phyloP scores from a whole-genome alignment of 1,139 yeast species.

The Maudiozyma humilis region DNA sequence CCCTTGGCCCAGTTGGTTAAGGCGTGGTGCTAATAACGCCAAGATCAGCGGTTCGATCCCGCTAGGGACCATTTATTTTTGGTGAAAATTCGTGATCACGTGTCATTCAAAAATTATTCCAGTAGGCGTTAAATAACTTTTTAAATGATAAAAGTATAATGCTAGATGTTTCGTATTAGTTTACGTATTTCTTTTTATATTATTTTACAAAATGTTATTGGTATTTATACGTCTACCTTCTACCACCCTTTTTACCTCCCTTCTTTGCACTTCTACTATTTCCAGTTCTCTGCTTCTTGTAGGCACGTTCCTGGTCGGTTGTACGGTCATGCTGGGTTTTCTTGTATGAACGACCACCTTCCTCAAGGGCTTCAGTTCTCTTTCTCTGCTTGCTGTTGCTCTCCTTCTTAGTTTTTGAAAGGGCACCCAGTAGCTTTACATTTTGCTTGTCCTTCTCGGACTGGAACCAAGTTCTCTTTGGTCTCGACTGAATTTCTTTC shows the following conservation, averaged over 20 bases:
- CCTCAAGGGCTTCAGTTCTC: slow-evolving; percentile 44
- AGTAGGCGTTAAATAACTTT: too few species aligned
- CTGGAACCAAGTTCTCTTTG: slow-evolving; percentile 96
- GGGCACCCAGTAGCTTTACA: slow-evolving; percentile 25
- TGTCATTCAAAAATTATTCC: too few species aligned
- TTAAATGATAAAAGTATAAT: too few species aligned
- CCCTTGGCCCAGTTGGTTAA: slow-evolving; percentile 33
- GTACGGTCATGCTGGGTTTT: slow-evolving; percentile 63
- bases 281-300: slow-evolving; percentile 32
- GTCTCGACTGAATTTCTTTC: slow-evolving; percentile 79
- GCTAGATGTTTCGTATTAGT: too few species aligned
- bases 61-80: slow-evolving; percentile 28
- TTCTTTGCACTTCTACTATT: slow-evolving; percentile 24
- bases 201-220: too few species aligned
- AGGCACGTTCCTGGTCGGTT: slow-evolving; percentile 39
- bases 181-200: too few species aligned
- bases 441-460: slow-evolving; percentile 61
- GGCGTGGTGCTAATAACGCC: slow-evolving; percentile 34
- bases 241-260: slow-evolving; percentile 8
- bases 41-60: slow-evolving; percentile 34
- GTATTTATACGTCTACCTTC: too few species aligned
- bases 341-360: slow-evolving; percentile 47
- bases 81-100: too few species aligned
- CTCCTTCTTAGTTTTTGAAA: slow-evolving; percentile 40
- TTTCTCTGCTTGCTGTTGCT: slow-evolving; percentile 52